Evolutionary conservation across 176 grass and related monocot species (phyloP), one percentile per base, ranked within the genome.

Genomic region (Pontederia crassipes): DNA sequence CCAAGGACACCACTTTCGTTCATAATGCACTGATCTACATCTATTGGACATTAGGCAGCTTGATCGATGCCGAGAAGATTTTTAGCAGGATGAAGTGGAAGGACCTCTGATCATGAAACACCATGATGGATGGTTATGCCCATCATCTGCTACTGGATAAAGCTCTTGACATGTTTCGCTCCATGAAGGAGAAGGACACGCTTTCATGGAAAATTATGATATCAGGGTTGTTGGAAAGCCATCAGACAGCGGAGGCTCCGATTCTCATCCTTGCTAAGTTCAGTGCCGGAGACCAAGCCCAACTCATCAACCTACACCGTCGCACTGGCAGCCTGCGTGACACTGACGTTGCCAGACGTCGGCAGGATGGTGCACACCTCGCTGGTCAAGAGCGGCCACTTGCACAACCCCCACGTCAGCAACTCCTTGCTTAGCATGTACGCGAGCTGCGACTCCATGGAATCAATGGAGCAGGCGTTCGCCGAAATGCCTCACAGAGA

Each of bases 91-190:
- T 85, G 78, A 59, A 17, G 40, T 28, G 24, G 28, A 81, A 68
- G 86, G 81, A 89, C 49, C 55, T 75, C 10, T 61, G 62, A 46
- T 81, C 86, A 28, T 76, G 71, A 78, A 89, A 78, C 63, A 84
- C 59, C 20, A 81, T 85, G 81, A 81, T 85, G 81, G 64, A 66
- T 61, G 74, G 18, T 16, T 89, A n/a, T n/a, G n/a, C n/a, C n/a
- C n/a, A n/a, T n/a, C n/a, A n/a, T n/a, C n/a, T n/a, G n/a, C n/a
- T n/a, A n/a, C n/a, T n/a, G n/a, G n/a, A n/a, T n/a, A 65, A 29
- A 79, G 81, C 78, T 66, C 68, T 89, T 74, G 20, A 24, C 20
- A 24, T 24, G 20, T 24, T 24, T 24, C 20, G 20, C 20, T 24
- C 20, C 20, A 24, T 24, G 20, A 24, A 24, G 20, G 20, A 24